Evolutionary conservation across 176 grass and related monocot species (phyloP).

Genomic region (Oryza coarctata): DNA sequence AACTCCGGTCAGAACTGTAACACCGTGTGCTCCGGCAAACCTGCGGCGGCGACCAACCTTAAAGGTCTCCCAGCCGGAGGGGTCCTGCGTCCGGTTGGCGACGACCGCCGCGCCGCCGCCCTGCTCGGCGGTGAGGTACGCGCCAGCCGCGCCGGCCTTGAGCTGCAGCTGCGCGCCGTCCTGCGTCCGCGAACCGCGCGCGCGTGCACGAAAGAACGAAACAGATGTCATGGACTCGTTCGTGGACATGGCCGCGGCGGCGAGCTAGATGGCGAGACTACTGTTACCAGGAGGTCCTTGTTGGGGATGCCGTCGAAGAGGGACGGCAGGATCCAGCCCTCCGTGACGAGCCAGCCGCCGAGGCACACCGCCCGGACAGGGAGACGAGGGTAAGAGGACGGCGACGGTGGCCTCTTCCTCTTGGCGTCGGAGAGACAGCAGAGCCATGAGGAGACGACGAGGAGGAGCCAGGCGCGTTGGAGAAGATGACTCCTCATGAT

Average conservation of each 20-base stretch:
- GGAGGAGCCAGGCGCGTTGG: not conserved
- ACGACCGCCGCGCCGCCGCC: constrained; percentile 49
- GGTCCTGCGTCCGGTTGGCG: constrained; percentile 44
- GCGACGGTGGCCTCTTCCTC: not conserved
- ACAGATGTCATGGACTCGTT: not conserved
- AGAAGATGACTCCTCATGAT: not conserved
- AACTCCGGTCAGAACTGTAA: not conserved
- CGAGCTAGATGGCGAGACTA: not conserved
- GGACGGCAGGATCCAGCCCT: constrained; percentile 65
- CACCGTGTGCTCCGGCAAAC: not conserved
- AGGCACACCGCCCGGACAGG: constrained; percentile 46
- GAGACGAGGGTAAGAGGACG: not conserved
- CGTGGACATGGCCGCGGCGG: not conserved
- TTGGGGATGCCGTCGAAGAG: constrained; percentile 73
- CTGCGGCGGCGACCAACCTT: constrained; percentile 33
- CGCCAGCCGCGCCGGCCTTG: constrained; percentile 46
- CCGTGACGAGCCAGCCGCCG: constrained; percentile 66
- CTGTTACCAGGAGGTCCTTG: constrained; percentile 59
- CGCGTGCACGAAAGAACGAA: not conserved
- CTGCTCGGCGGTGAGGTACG: constrained; percentile 51
- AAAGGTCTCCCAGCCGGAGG: constrained; percentile 60
- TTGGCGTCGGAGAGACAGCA: not conserved
- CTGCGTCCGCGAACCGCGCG: not conserved
- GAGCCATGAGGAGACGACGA: not conserved
- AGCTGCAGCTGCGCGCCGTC: constrained; percentile 71